These are phyloP conservation scores for Fraxinus albicans DNA, from an alignment of 305 asterid species.

Conservation along the genomic window DNA sequence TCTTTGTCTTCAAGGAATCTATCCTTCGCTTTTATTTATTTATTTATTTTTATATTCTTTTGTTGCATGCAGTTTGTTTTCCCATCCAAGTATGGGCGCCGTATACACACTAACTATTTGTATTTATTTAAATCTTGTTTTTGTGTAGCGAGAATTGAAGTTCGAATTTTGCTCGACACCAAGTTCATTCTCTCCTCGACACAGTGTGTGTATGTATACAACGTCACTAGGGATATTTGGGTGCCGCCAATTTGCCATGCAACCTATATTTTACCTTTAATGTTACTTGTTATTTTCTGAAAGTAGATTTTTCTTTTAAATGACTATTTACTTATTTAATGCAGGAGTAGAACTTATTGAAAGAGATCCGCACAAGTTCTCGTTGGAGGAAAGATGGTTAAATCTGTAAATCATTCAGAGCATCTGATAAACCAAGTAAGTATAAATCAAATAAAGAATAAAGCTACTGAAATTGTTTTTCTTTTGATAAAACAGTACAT, in stretches of 20 bases:
- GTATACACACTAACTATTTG: not conserved
- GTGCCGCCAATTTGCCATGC: not conserved
- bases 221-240: not conserved
- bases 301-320: not conserved
- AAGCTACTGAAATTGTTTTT: not conserved
- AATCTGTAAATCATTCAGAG: not conserved
- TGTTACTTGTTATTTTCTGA: not conserved
- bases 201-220: not conserved
- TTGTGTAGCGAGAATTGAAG: not conserved
- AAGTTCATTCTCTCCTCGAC: not conserved
- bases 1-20: not conserved
- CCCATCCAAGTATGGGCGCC: not conserved
- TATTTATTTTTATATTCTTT: not conserved
- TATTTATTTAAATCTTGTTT: not conserved
- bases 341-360: conserved; percentile 25
- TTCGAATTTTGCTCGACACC: not conserved
- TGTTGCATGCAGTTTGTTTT: not conserved
- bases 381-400: conserved; percentile 28
- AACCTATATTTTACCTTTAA: not conserved
- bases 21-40: not conserved
- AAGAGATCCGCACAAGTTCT: not conserved
- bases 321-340: not conserved
- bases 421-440: conserved; percentile 44
- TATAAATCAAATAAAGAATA: not conserved
- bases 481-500: not conserved